Evolutionary conservation across 2,329 filamentous ascomycete genomes (phyloP), one percentile per base, ranked within the genome.

Genomic region (Dactylonectria macrodidyma): DNA sequence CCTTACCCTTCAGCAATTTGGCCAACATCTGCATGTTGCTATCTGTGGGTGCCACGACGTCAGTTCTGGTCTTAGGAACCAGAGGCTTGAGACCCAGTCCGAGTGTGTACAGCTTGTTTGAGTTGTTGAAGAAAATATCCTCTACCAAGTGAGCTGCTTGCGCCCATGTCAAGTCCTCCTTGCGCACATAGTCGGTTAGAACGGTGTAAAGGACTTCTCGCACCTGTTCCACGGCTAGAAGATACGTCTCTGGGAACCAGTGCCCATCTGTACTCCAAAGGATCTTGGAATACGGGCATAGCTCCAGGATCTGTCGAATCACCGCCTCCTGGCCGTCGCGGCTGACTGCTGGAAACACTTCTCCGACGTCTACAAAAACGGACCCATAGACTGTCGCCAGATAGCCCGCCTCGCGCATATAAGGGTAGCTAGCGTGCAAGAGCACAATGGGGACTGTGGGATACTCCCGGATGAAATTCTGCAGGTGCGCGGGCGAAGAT

Each of bases 261-360:
- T 95, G 92, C 0, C 93, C 93, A 76, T 95, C 93, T 0, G 92
- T 95, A 69, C 92, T 94, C 89, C 92, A 95, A 0, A 95, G 81
- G 0, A 96, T 85, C 81, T 95, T 95, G 59, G 89, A 90, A 62
- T 88, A 89, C 0, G 94, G 93, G 24, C 90, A 92, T 4, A 95
- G 79, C 78, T 97, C 94, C 9, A 97, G 81, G 1, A 93, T 89
- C 76, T 96, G 89, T 51, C 90, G 88, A 12, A 97, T 71, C 1
- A 94, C 87, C 0, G 84, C 84, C 72, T 92, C 90, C 78, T 97
- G 93, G 0, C 93, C 94, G 66, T 94, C 90, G 56, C 91, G 88
- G 70, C 91, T 95, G 44, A 96, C 80, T 80, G 91, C 91, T 0
- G 93, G 93, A 67, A 96, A 97, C 0, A 96, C 91, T 76, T 95